A percentile compares a stretch with the other conserved stretches of the same genome.
Evolutionary conservation across 805 yeast species (phyloP).

Genomic region (Ogataea zsoltii): DNA sequence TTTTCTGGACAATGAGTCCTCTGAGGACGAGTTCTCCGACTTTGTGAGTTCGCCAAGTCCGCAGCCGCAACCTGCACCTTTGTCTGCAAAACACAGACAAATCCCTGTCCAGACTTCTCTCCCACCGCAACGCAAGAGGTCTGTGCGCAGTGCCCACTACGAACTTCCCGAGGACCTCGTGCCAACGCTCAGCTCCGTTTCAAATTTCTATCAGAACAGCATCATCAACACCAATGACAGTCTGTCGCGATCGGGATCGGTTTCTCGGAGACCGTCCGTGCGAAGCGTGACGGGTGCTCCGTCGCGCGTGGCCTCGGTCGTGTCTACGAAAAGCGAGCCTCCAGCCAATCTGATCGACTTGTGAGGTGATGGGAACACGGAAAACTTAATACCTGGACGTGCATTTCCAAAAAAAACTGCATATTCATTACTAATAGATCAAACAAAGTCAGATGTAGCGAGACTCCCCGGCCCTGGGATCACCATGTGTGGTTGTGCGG

Average conservation of each 20-base stretch:
- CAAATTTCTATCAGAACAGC: slow-evolving; percentile 11
- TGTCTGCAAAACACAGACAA: too few species aligned
- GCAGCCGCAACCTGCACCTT: not conserved
- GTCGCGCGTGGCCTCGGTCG: not conserved
- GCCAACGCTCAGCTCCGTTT: slow-evolving; percentile 9
- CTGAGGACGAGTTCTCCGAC: slow-evolving; percentile 17
- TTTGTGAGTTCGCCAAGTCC: slow-evolving; percentile 13
- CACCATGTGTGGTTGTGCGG: too few species aligned
- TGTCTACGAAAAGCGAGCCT: not conserved
- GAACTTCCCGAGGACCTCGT: slow-evolving; percentile 12
- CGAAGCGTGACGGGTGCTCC: not conserved
- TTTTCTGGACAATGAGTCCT: not conserved
- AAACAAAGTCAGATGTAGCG: too few species aligned
- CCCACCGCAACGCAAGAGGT: not conserved
- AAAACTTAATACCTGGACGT: too few species aligned
- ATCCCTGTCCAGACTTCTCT: not conserved
- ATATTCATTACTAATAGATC: too few species aligned
- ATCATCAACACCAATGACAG: slow-evolving; percentile 13
- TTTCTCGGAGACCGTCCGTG: slow-evolving; percentile 2
- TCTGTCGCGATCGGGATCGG: slow-evolving; percentile 11
- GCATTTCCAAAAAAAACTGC: too few species aligned
- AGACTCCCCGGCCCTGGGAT: too few species aligned
- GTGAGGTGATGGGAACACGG: too few species aligned
- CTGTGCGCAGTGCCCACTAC: not conserved
- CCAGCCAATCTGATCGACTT: not conserved